These are phyloP conservation scores for Zizania palustris DNA, from an alignment of 202 grass and related monocot genomes.

Conservation along the genomic window DNA sequence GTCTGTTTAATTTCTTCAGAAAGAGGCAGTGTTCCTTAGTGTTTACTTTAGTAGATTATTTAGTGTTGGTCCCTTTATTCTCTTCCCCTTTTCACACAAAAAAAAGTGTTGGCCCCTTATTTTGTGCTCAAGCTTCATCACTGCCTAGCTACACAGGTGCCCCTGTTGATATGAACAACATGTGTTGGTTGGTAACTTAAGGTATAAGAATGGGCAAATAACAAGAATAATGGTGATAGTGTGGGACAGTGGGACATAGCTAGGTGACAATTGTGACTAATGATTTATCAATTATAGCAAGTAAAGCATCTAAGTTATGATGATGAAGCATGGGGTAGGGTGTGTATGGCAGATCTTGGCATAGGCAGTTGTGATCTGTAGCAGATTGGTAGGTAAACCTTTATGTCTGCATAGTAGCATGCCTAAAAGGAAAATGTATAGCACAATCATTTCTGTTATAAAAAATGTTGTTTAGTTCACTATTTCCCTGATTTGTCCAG, in stretches of 20 bases:
- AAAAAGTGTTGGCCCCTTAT: too few relatives aligned
- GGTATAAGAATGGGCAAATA: neutral
- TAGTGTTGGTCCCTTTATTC: too few relatives aligned
- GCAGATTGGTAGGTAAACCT: neutral
- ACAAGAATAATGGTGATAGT: neutral
- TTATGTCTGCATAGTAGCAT: neutral
- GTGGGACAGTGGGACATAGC: neutral
- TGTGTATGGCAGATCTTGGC: neutral
- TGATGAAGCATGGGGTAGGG: neutral
- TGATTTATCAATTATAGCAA: neutral
- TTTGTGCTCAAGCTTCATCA: too few relatives aligned
- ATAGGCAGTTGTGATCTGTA: neutral
- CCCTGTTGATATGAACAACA: too few relatives aligned
- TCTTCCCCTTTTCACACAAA: too few relatives aligned
- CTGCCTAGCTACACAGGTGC: too few relatives aligned
- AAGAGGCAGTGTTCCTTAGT: too few relatives aligned
- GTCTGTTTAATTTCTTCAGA: too few relatives aligned
- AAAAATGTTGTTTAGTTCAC: neutral
- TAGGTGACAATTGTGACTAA: constrained; percentile 2
- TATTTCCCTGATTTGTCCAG: constrained; percentile 1
- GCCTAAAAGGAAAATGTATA: neutral
- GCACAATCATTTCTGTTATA: neutral
- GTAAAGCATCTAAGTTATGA: neutral
- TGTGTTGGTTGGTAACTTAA: too few relatives aligned
- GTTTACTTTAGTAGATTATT: too few relatives aligned